Percentiles rank a stretch among this genome's conserved stretches.
Conservation (phyloP, 371 early-diverging fungal species). For the Capillidium heterosporum region DNA sequence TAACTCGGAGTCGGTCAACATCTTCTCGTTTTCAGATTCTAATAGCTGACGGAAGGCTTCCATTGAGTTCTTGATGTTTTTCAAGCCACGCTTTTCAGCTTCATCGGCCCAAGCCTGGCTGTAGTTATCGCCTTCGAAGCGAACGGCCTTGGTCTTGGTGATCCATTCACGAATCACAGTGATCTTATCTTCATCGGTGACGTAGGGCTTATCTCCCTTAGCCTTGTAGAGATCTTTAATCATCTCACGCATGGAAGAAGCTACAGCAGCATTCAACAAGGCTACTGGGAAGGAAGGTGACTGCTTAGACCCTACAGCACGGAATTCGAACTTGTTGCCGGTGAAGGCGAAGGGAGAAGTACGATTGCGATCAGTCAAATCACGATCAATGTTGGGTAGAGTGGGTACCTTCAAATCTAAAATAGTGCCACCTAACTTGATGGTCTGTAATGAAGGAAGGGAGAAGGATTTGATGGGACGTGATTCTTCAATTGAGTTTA, state of each 20-base stretch:
- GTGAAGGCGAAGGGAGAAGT: slow-evolving; percentile 98
- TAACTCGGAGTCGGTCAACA: slow-evolving; percentile 44
- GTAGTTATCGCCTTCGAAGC: slow-evolving; percentile 96
- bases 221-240: slow-evolving; percentile 43
- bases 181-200: slow-evolving; percentile 73
- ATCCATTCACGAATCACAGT: slow-evolving; percentile 72
- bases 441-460: slow-evolving; percentile 62
- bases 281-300: slow-evolving; percentile 91
- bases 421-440: slow-evolving; percentile 86
- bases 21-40: slow-evolving; percentile 41
- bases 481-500: slow-evolving; percentile 71
- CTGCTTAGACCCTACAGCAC: slow-evolving; percentile 96
- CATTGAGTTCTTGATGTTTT: slow-evolving; percentile 74
- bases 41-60: slow-evolving; percentile 72
- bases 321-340: slow-evolving; percentile 99
- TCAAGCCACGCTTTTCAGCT: slow-evolving; percentile 74
- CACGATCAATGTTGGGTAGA: slow-evolving; percentile 81
- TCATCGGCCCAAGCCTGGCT: slow-evolving; percentile 58
- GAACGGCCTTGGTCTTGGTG: slow-evolving; percentile 58
- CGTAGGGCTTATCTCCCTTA: slow-evolving; percentile 56
- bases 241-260: slow-evolving; percentile 60
- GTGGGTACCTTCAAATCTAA: slow-evolving; percentile 87
- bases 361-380: slow-evolving; percentile 95
- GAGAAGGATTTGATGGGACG: slow-evolving; percentile 68
- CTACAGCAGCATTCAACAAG: slow-evolving; percentile 81